A percentile compares a stretch with the other conserved stretches of the same genome.
These are phyloP conservation scores for Cordyceps fumosorosea DNA, from an alignment of 2,329 filamentous ascomycete genomes.

Conservation along the genomic window DNA sequence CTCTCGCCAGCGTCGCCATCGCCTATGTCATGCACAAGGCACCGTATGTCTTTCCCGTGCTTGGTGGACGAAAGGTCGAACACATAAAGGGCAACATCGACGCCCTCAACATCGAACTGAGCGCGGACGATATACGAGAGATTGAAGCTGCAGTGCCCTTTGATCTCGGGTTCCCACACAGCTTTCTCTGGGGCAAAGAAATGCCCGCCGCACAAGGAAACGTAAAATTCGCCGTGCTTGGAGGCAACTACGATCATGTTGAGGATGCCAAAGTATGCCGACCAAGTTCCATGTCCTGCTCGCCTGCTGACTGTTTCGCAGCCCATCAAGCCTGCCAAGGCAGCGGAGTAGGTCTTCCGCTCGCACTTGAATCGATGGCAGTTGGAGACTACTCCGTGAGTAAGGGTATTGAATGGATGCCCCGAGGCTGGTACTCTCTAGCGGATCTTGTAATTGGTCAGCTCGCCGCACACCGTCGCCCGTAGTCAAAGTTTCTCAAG, in stretches of 20 bases:
- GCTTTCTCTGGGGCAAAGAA: conserved; percentile 44
- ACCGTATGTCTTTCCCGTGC: conserved; percentile 65
- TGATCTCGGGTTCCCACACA: conserved; percentile 60
- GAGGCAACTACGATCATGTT: conserved; percentile 46
- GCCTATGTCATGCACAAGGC: conserved; percentile 70
- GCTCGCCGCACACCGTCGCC: neutral
- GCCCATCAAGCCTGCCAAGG: conserved; percentile 36
- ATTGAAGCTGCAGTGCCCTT: conserved; percentile 58
- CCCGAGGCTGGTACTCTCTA: too few species aligned
- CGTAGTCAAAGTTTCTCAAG: neutral
- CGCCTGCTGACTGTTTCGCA: conserved; percentile 15
- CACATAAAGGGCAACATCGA: conserved; percentile 66
- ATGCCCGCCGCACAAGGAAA: conserved; percentile 32
- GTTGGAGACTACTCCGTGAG: conserved; percentile 19
- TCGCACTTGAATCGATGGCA: conserved; percentile 25
- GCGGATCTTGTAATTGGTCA: neutral
- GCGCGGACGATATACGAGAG: conserved; percentile 54
- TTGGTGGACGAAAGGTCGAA: conserved; percentile 62
- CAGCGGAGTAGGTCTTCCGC: conserved; percentile 36
- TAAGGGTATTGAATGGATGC: neutral
- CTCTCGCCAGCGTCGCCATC: conserved; percentile 49
- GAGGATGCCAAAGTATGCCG: conserved; percentile 29
- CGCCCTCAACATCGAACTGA: conserved; percentile 55
- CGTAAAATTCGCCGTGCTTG: conserved; percentile 39
- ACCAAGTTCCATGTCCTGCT: neutral